Percentiles rank a stretch among this genome's conserved stretches.
Evolutionary conservation across 1,284 basidiomycete genomes (phyloP).

Genomic region (Hemileia vastatrix): DNA sequence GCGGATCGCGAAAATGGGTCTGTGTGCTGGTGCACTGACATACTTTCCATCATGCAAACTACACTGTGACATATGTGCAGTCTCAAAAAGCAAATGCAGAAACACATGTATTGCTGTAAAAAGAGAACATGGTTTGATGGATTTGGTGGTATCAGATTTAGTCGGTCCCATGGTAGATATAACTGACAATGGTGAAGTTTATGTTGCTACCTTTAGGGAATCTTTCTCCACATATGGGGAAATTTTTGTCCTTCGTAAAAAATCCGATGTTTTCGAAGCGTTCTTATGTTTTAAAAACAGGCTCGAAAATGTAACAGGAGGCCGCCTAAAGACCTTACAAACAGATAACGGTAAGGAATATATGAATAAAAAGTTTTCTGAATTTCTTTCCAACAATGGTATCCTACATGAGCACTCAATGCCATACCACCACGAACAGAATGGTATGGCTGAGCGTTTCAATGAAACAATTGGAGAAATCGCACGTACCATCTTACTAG

Average conservation of each 20-base stretch:
- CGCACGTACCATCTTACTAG: background rate
- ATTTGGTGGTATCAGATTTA: too few relatives aligned
- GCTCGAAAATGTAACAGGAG: background rate
- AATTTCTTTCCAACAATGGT: background rate
- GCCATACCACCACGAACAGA: background rate
- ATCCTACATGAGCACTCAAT: slow-evolving; percentile 7
- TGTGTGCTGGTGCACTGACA: too few relatives aligned
- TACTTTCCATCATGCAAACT: too few relatives aligned
- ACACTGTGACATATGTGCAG: too few relatives aligned
- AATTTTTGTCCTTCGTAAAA: background rate
- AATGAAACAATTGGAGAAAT: slow-evolving; percentile 3
- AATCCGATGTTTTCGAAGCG: slow-evolving; percentile 6
- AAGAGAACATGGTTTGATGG: too few relatives aligned
- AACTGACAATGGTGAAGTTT: too few relatives aligned
- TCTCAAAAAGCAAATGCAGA: too few relatives aligned
- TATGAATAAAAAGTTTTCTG: background rate
- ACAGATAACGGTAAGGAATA: slow-evolving; percentile 9
- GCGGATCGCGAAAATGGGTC: too few relatives aligned
- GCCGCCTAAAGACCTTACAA: background rate
- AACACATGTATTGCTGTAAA: too few relatives aligned
- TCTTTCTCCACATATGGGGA: slow-evolving; percentile 4
- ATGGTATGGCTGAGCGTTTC: background rate
- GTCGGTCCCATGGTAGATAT: too few relatives aligned
- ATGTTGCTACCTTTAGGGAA: too few relatives aligned
- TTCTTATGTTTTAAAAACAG: too few relatives aligned